Conservation (phyloP, 2,329 filamentous ascomycete species). For the Penicillium freii region DNA sequence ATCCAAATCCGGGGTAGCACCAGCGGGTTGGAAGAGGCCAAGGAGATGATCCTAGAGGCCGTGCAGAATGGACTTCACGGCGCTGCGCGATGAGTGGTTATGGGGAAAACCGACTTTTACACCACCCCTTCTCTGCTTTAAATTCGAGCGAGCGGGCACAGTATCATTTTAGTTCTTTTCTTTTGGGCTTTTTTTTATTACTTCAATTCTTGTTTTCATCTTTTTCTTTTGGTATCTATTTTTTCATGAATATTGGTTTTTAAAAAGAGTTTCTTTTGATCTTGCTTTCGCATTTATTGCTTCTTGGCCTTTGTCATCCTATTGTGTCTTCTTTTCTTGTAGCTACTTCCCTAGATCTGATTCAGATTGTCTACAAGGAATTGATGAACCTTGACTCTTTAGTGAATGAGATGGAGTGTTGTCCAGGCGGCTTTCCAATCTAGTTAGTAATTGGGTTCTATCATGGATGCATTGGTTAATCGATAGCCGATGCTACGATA, state of each 20-base stretch:
- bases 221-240: slow-evolving; percentile 13
- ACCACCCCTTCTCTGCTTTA: slow-evolving; percentile 9
- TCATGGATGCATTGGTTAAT: not conserved
- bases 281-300: not conserved
- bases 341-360: not conserved
- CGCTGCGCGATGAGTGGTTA: slow-evolving; percentile 14
- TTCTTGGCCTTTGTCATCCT: not conserved
- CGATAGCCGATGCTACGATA: not conserved
- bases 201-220: slow-evolving; percentile 13
- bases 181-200: slow-evolving; percentile 12
- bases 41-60: slow-evolving; percentile 81
- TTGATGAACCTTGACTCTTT: not conserved
- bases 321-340: not conserved
- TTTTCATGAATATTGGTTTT: slow-evolving; percentile 17
- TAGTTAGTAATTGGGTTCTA: not conserved
- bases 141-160: slow-evolving; percentile 14
- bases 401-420: not conserved
- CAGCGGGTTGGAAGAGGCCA: slow-evolving; percentile 81
- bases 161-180: slow-evolving; percentile 13
- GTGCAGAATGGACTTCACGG: slow-evolving; percentile 53
- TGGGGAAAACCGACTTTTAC: slow-evolving; percentile 13
- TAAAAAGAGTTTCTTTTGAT: slow-evolving; percentile 17
- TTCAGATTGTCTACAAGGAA: not conserved
- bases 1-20: slow-evolving; percentile 83
- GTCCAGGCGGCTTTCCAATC: not conserved